Base-by-base conservation (phyloP, 2,329 filamentous ascomycete species). In the Remersonia thermophila region DNA sequence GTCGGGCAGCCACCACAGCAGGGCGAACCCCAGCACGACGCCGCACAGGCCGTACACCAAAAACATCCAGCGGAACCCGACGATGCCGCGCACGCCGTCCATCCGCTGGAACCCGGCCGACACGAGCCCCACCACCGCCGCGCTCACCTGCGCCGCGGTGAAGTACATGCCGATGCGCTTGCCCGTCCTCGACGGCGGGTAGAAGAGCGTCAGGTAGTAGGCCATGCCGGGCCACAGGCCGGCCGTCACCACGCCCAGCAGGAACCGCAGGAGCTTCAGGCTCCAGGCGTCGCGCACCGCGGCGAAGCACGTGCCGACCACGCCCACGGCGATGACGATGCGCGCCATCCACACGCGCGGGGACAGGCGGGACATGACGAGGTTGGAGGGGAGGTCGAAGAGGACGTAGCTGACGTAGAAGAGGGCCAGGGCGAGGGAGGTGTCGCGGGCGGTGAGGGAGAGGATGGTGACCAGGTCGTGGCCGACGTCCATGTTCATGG, bases 151-250 rank as follows among this genome's bases (percentile, higher is more conserved):
- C 0, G 84, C 74, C 1, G 86, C 86, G 2, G 84, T 93, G 55
- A 84, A 94, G 62, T 93, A 94, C 55, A 80, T 74, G 27, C 86
- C 86, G 45, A 94, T 93, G 27, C 86, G 73, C 62, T 91, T 93
- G 11, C 83, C 86, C 2, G 81, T 91, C 10, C 83, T 72, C 5
- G 82, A 83, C 0, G 86, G 85, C 6, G 86, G 86, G 53, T 94
- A 94, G 65, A 93, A 94, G 7, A 93, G 68, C 0, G 86, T 93
- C 32, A 94, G 67, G 53, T 93, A 94, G 56, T 91, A 91, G 8
- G 84, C 76, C 86, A 94, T 93, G 33, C 86, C 86, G 0, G 86
- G 86, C 86, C 86, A 94, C 80, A 94, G 86, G 32, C 86, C 86
- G 1, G 86, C 86, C 54, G 87, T 87, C 16, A 93, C 85, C 11